Percentiles rank a stretch among this genome's conserved stretches.
phyloP scores from a whole-genome alignment of 83 land plant genomes.

The Larix sibirica region DNA sequence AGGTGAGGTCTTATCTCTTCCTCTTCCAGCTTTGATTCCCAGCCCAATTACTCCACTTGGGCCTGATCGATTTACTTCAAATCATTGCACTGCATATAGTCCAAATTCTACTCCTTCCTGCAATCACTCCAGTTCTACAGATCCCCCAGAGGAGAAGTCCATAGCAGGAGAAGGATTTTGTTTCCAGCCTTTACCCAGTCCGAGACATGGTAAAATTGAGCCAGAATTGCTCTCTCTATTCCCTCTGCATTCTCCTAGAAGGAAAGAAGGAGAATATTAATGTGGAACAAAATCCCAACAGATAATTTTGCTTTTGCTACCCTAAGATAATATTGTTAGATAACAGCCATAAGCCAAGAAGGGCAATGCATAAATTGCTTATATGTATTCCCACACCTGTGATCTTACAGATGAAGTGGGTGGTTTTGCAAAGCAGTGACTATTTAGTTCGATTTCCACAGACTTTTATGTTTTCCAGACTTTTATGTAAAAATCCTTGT shows the following conservation, averaged over 20 bases:
- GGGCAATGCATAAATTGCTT: no score
- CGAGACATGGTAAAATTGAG: constrained; percentile 16
- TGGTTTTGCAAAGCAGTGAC: no score
- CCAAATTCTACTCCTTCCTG: background rate
- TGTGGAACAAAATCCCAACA: no score
- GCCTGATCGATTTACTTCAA: background rate
- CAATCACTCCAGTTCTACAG: background rate
- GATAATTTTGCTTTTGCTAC: no score
- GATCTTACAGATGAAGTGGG: no score
- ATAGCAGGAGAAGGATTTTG: constrained; percentile 43
- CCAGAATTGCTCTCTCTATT: constrained; percentile 52
- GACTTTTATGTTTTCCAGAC: no score
- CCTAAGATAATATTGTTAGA: no score
- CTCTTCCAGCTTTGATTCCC: background rate
- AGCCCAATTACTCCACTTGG: background rate
- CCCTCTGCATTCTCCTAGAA: constrained; percentile 34
- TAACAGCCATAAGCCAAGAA: no score
- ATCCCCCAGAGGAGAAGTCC: background rate
- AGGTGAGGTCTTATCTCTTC: background rate
- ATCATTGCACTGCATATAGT: background rate
- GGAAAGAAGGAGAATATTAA: background rate
- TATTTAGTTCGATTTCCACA: no score
- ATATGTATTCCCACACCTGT: no score
- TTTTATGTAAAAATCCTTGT: no score
- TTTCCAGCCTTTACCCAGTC: constrained; percentile 48